Conservation (phyloP, 1,139 yeast genomes). For the Suzukiozyma palmioleophila region DNA sequence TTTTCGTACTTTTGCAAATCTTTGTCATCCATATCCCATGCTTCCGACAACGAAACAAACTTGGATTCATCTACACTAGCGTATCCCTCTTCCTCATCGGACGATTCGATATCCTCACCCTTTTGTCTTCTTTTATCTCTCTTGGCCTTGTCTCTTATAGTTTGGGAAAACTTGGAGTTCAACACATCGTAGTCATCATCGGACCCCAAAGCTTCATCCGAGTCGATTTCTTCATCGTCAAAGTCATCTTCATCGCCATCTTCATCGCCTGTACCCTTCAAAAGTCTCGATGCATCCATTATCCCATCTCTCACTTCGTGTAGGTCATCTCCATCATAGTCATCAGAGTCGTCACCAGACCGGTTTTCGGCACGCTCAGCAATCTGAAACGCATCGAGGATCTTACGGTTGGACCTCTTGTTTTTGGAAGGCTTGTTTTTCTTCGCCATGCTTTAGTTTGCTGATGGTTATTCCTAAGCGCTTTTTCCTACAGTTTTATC, state of each 20-base stretch:
- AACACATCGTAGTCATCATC: constrained; percentile 71
- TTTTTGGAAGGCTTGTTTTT: constrained; percentile 19
- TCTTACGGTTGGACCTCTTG: constrained; percentile 32
- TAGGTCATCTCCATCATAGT: constrained; percentile 16
- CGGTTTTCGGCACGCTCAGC: constrained; percentile 39
- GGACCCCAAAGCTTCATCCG: constrained; percentile 74
- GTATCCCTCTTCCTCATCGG: constrained; percentile 41
- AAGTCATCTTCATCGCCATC: constrained; percentile 28
- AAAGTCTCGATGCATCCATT: constrained; percentile 39
- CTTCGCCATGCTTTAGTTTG: constrained; percentile 14
- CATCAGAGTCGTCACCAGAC: constrained; percentile 14
- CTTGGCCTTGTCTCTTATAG: constrained; percentile 54
- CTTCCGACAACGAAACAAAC: constrained; percentile 72
- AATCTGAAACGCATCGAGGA: constrained; percentile 43
- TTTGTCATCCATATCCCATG: constrained; percentile 79
- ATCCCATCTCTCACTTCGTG: constrained; percentile 34
- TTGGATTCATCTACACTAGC: constrained; percentile 67
- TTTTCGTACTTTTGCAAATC: constrained; percentile 23
- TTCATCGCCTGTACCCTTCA: constrained; percentile 21
- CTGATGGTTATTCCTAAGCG: background rate
- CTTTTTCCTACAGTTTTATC: background rate
- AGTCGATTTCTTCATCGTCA: constrained; percentile 67
- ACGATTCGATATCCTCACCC: constrained; percentile 17
- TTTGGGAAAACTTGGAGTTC: constrained; percentile 64
- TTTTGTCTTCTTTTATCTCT: constrained; percentile 25